Evolutionary conservation across 192 early-diverging fungal species (phyloP), one percentile per base, ranked within the genome.

Genomic region (Coemansia sp.): DNA sequence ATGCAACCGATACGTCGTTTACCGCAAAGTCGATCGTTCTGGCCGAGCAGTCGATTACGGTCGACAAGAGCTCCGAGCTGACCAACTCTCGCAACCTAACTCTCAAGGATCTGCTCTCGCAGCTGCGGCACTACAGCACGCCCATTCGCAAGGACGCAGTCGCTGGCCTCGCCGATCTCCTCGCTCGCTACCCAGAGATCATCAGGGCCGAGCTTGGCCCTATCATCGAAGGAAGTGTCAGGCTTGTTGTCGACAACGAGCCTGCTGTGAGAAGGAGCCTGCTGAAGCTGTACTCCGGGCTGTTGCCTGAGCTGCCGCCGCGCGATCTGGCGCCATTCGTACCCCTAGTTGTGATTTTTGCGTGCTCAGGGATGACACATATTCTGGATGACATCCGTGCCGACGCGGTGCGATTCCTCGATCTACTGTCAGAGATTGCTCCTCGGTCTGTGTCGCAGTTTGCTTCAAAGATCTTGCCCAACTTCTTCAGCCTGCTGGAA

Each of bases 301-400:
- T 80, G 37, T 60, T 89, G 60, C 81, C 74, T 0, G 62, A 59
- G 46, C 64, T 84, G 5, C 60, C 78, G 27, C 53, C 84, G 53
- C 76, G 83, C 42, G 89, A 94, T 36, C 53, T 94, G 22, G 84
- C 86, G 53, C 92, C 94, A 24, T 96, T 96, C 74, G 67, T 93
- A 57, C 84, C 93, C 4, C 72, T 94, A 31, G 80, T 93, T 25
- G 84, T 93, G 47, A 89, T 92, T 3, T 94, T 90, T 60, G 90
- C 89, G 4, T 94, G 91, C 74, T 92, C 94, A 14, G 93, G 89
- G 19, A 93, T 95, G 87, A 94, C 94, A 6, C 94, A 95, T 73
- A 95, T 96, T 31, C 78, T 88, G 54, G 93, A 95, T 59, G 93
- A 94, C 68, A 87, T 96, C 59, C 80, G 94, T n/a, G 71, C 86